Conservation (phyloP, 208 protist species). For the Acanthamoeba royreba region DNA sequence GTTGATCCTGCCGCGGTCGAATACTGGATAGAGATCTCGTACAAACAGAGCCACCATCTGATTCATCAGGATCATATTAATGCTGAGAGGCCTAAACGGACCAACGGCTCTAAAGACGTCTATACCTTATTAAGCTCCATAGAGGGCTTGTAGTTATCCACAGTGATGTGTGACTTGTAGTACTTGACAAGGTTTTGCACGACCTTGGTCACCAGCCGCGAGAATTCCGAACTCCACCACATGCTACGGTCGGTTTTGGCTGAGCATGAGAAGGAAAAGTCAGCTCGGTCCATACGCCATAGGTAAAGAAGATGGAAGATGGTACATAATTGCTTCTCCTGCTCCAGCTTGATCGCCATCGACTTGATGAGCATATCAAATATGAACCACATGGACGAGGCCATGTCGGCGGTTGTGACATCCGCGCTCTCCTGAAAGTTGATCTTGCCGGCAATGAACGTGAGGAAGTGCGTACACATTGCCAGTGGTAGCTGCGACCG, state of each 20-base stretch:
- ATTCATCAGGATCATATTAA: not conserved
- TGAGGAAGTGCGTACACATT: slow-evolving; percentile 40
- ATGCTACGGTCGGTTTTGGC: not conserved
- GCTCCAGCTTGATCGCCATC: slow-evolving; percentile 53
- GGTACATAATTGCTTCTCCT: not conserved
- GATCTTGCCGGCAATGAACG: slow-evolving; percentile 49
- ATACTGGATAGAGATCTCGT: slow-evolving; percentile 24
- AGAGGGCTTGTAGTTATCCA: slow-evolving; percentile 27
- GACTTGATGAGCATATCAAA: slow-evolving; percentile 74
- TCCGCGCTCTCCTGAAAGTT: slow-evolving; percentile 34
- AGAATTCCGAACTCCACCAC: slow-evolving; percentile 26
- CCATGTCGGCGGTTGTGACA: slow-evolving; percentile 8
- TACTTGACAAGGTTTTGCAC: slow-evolving; percentile 36
- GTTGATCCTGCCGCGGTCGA: slow-evolving; percentile 38
- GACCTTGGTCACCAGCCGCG: slow-evolving; percentile 23
- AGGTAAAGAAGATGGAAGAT: not conserved
- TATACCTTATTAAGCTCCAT: slow-evolving; percentile 45
- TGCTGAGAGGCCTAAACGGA: not conserved
- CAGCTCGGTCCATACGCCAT: not conserved
- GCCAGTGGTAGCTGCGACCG: not conserved
- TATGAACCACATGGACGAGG: slow-evolving; percentile 67
- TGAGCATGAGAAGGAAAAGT: not conserved
- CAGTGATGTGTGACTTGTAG: slow-evolving; percentile 40
- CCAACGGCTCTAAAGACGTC: not conserved
- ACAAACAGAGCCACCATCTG: slow-evolving; percentile 36